A percentile compares a stretch with the other conserved stretches of the same genome.
Conservation (phyloP, 768 basidiomycete species). For the Panaeolus papilionaceus region DNA sequence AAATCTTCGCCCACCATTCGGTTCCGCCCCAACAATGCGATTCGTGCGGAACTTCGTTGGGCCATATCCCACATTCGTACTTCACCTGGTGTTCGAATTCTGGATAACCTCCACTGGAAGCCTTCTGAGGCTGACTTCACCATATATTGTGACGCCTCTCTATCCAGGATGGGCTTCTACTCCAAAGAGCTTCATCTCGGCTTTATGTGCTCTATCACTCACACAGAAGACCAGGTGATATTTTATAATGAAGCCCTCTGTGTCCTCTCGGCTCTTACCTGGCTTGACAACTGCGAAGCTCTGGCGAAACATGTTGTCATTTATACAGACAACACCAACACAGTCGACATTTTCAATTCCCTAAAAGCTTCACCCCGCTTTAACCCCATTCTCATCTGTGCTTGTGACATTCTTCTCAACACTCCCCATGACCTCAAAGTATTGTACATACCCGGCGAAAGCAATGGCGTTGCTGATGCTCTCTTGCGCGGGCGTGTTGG, state of each 20-base stretch:
- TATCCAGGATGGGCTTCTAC: constrained; percentile 36
- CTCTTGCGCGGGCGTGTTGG: too few species aligned
- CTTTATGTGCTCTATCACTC: constrained; percentile 17
- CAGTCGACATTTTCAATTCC: constrained; percentile 2
- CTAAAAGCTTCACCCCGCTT: background rate
- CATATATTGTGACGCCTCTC: constrained; percentile 36
- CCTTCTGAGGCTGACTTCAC: constrained; percentile 10
- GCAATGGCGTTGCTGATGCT: too few species aligned
- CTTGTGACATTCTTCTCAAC: too few species aligned
- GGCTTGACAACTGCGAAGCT: too few species aligned
- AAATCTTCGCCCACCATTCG: background rate
- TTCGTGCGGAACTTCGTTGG: constrained; percentile 41
- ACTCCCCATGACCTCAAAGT: too few species aligned
- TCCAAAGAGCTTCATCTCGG: constrained; percentile 26
- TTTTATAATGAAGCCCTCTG: too few species aligned
- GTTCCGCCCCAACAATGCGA: constrained; percentile 24
- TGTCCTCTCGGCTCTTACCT: too few species aligned
- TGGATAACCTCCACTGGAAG: constrained; percentile 28
- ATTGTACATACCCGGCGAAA: too few species aligned
- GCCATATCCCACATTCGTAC: constrained; percentile 29
- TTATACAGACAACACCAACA: constrained; percentile 5
- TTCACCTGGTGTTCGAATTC: constrained; percentile 30
- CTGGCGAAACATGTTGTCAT: background rate
- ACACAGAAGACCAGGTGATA: too few species aligned
- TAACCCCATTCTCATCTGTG: too few species aligned